Evolutionary conservation across 352 stramenopile species (phyloP).

Genomic region (Globisporangium nagaii): DNA sequence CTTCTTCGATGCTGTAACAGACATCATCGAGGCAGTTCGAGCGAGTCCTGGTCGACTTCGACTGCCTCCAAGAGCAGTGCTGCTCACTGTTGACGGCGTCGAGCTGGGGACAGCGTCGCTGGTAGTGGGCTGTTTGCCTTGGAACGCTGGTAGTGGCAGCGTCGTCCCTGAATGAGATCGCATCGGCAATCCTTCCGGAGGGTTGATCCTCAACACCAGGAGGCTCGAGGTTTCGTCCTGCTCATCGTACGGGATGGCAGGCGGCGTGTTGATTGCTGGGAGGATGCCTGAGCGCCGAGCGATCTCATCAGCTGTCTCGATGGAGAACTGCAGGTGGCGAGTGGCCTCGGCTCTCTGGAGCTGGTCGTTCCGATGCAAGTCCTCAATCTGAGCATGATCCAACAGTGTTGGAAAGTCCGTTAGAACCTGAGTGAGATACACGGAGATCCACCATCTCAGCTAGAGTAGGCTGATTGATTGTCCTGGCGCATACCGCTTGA

Average conservation of each 20-base stretch:
- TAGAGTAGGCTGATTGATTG: too few relatives aligned
- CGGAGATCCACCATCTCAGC: neutral
- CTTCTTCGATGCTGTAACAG: constrained; percentile 18
- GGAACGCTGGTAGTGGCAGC: constrained; percentile 1
- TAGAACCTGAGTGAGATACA: neutral
- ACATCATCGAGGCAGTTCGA: neutral
- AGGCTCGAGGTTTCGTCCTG: constrained; percentile 55
- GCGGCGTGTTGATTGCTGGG: constrained; percentile 47
- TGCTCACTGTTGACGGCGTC: neutral
- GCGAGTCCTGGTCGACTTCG: neutral
- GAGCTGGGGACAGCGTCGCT: neutral
- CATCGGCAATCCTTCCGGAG: neutral
- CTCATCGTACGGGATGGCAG: constrained; percentile 15
- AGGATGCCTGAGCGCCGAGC: constrained; percentile 42
- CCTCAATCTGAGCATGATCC: constrained; percentile 2
- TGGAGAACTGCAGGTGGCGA: constrained; percentile 24
- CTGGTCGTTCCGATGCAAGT: constrained; percentile 10
- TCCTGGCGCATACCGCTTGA: neutral
- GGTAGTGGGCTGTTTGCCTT: constrained; percentile 1
- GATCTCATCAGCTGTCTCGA: constrained; percentile 31
- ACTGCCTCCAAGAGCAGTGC: neutral
- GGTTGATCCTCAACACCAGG: constrained; percentile 46
- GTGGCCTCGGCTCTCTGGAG: neutral
- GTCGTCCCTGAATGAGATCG: constrained; percentile 2
- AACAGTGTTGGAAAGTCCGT: neutral